phyloP scores from a whole-genome alignment of 768 basidiomycete genomes.

The Tylopilus cervinicoccineus region DNA sequence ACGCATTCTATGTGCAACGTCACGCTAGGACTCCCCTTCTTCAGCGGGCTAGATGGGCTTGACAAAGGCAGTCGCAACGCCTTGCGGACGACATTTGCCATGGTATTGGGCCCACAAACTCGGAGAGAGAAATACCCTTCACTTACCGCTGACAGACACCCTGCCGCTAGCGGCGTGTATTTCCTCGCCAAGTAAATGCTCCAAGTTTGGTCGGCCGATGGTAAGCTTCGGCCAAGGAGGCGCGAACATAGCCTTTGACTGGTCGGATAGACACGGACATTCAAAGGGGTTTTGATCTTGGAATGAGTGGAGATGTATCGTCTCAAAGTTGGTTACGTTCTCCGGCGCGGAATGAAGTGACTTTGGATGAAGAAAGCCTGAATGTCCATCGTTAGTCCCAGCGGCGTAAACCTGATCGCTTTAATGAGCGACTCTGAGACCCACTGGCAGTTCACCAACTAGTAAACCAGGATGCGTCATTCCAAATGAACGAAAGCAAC shows the following conservation, averaged over 20 bases:
- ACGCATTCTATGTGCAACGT: conserved; percentile 33
- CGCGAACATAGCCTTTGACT: background rate
- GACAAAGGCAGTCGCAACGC: conserved; percentile 35
- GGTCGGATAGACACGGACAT: background rate
- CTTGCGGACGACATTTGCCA: conserved; percentile 33
- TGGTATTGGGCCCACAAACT: conserved; percentile 38
- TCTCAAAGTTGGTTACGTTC: conserved; percentile 3
- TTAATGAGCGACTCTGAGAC: conserved; percentile 13
- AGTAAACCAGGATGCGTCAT: background rate
- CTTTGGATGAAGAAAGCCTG: conserved; percentile 14
- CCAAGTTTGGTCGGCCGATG: conserved; percentile 41
- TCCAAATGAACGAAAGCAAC: conserved; percentile 1
- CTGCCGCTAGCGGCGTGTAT: conserved; percentile 28
- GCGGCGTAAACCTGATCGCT: conserved; percentile 13
- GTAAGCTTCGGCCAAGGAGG: conserved; percentile 21
- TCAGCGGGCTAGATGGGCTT: conserved; percentile 21
- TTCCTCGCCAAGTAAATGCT: conserved; percentile 33
- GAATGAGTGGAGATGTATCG: background rate
- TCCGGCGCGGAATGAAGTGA: background rate
- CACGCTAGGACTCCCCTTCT: conserved; percentile 32
- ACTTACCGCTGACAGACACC: conserved; percentile 43
- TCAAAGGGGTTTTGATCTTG: background rate
- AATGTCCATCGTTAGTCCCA: conserved; percentile 14
- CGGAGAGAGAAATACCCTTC: background rate
- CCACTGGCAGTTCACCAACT: no score